phyloP scores from a whole-genome alignment of 129 eudicot genomes.

The Centaurea solstitialis region DNA sequence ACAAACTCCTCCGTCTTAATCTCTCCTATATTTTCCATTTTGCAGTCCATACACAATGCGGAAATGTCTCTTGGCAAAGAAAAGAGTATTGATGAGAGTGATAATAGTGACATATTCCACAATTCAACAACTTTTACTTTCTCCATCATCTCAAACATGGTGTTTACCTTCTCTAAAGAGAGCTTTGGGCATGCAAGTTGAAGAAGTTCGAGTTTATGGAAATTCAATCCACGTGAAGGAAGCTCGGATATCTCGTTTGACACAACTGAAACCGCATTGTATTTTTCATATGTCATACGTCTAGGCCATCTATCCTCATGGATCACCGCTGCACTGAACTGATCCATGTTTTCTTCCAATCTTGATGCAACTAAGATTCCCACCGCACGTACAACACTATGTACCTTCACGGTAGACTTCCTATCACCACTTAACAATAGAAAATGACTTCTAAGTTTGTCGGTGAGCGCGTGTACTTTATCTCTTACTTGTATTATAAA shows the following conservation, averaged over 20 bases:
- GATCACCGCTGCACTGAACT: slow-evolving; percentile 26
- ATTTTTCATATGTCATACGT: slow-evolving; percentile 9
- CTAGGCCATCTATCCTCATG: slow-evolving; percentile 41
- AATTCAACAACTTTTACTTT: slow-evolving; percentile 31
- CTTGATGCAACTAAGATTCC: slow-evolving; percentile 40
- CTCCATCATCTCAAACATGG: slow-evolving; percentile 26
- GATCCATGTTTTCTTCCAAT: slow-evolving; percentile 7
- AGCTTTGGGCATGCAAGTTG: slow-evolving; percentile 35
- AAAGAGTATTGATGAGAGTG: slow-evolving; percentile 23
- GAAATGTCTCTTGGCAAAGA: slow-evolving; percentile 31
- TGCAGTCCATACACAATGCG: slow-evolving; percentile 29
- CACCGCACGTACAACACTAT: slow-evolving; percentile 41
- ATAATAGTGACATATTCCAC: slow-evolving; percentile 29
- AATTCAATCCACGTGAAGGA: slow-evolving; percentile 29
- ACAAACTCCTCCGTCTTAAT: slow-evolving; percentile 27
- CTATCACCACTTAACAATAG: slow-evolving; percentile 28
- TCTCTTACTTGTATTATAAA: slow-evolving; percentile 24
- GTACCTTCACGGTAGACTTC: slow-evolving; percentile 40
- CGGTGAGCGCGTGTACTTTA: slow-evolving; percentile 29
- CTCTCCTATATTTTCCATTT: slow-evolving; percentile 33
- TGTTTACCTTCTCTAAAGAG: slow-evolving; percentile 26
- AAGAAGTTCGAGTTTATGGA: slow-evolving; percentile 28
- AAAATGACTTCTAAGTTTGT: slow-evolving; percentile 32
- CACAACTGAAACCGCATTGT: slow-evolving; percentile 34
- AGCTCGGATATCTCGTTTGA: slow-evolving; percentile 36